Evolutionary conservation across 768 basidiomycete species (phyloP).

Genomic region (Hygrophorus pudorinus): DNA sequence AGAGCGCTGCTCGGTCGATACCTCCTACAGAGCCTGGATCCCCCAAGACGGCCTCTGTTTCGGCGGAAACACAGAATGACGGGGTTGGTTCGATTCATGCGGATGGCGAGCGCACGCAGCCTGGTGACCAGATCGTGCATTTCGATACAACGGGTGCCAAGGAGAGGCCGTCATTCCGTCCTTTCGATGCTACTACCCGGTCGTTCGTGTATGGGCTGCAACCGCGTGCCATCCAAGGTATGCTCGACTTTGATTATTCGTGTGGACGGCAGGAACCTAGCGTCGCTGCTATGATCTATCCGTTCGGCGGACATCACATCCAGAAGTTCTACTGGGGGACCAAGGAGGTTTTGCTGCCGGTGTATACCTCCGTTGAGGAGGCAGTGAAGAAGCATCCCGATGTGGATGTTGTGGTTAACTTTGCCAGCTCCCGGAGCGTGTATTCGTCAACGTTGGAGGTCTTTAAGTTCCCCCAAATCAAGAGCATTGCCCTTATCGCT

Average conservation of each 20-base stretch:
- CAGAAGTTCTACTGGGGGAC: constrained; percentile 99
- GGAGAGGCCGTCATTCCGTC: constrained; percentile 70
- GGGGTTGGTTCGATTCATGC: constrained; percentile 65
- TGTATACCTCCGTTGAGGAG: constrained; percentile 87
- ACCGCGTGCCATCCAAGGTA: constrained; percentile 95
- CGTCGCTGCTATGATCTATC: constrained; percentile 99
- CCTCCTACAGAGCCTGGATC: constrained; percentile 38
- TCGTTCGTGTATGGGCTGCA: constrained; percentile 98
- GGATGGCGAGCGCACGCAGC: constrained; percentile 72
- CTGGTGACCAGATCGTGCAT: constrained; percentile 82
- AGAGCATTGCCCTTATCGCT: constrained; percentile 83
- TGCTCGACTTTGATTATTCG: constrained; percentile 97
- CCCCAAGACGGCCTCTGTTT: constrained; percentile 28
- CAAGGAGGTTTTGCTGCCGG: constrained; percentile 95
- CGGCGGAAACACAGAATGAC: constrained; percentile 25
- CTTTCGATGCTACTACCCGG: constrained; percentile 90
- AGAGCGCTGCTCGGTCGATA: not conserved
- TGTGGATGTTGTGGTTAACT: constrained; percentile 97
- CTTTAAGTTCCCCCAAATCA: constrained; percentile 48
- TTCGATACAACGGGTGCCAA: constrained; percentile 51
- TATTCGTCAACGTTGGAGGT: constrained; percentile 93
- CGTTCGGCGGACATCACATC: constrained; percentile 99
- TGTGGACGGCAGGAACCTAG: constrained; percentile 87
- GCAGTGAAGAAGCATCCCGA: constrained; percentile 93
- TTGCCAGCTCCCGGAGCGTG: constrained; percentile 88